phyloP scores from a whole-genome alignment of 2,329 filamentous ascomycete species.

The Lizonia empirigonia region DNA sequence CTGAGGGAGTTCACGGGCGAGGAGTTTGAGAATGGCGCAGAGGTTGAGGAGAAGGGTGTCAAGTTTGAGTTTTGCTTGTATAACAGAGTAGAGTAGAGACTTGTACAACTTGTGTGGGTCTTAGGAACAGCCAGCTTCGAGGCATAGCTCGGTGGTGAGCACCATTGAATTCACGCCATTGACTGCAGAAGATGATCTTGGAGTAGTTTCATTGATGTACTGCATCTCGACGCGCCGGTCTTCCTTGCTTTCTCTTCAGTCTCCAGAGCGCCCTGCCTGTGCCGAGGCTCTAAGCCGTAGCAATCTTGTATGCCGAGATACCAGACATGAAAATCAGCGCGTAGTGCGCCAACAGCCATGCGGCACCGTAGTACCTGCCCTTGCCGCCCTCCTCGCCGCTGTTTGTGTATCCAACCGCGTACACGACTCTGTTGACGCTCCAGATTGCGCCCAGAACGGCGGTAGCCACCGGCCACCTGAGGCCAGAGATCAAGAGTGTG shows the following conservation, averaged over 20 bases:
- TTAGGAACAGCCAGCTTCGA: background rate
- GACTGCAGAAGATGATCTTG: too few relatives aligned
- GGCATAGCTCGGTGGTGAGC: too few relatives aligned
- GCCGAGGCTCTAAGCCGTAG: constrained; percentile 25
- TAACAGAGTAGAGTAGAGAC: constrained; percentile 9
- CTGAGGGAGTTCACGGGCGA: constrained; percentile 71
- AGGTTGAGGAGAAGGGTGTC: constrained; percentile 67
- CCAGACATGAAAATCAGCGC: constrained; percentile 35
- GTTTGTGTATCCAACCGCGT: constrained; percentile 54
- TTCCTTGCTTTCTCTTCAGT: too few relatives aligned
- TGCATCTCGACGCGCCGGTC: too few relatives aligned
- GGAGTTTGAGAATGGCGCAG: constrained; percentile 60
- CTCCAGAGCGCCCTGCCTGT: too few relatives aligned
- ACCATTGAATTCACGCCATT: too few relatives aligned
- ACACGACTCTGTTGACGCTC: constrained; percentile 58
- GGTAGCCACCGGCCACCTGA: constrained; percentile 58
- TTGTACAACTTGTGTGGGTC: background rate
- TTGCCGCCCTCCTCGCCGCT: constrained; percentile 48
- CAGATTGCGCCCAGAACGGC: constrained; percentile 56
- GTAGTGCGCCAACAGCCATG: constrained; percentile 43
- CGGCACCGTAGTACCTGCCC: constrained; percentile 50
- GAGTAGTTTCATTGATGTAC: too few relatives aligned
- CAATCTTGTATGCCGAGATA: constrained; percentile 34
- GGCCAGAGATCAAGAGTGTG: constrained; percentile 59
- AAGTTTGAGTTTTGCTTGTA: constrained; percentile 77